These are phyloP conservation scores for Neodidymelliopsis sp. DNA, from an alignment of 2,329 filamentous ascomycete genomes.

Conservation along the genomic window DNA sequence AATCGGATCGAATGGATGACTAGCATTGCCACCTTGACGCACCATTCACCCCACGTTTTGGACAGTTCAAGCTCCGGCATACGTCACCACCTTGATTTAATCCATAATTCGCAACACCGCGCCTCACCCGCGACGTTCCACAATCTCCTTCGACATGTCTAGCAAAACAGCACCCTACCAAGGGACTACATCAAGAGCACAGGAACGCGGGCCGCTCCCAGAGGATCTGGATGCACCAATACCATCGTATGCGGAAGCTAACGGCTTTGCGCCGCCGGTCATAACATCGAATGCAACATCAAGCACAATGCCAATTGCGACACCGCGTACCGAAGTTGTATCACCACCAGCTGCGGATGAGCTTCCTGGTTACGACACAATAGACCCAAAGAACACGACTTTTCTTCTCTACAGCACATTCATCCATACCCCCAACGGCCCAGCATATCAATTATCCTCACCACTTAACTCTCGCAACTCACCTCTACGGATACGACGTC, in stretches of 20 bases:
- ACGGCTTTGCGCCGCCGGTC: conserved; percentile 13
- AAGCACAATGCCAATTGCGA: background rate
- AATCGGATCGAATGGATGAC: conserved; percentile 10
- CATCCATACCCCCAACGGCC: conserved; percentile 25
- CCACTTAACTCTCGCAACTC: conserved; percentile 24
- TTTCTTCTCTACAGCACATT: conserved; percentile 29
- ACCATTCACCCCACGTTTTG: conserved; percentile 9
- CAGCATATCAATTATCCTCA: conserved; percentile 28
- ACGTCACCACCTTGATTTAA: conserved; percentile 10
- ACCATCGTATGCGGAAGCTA: conserved; percentile 19
- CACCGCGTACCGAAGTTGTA: background rate
- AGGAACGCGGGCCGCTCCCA: conserved; percentile 7
- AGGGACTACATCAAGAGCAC: conserved; percentile 13
- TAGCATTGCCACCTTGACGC: conserved; percentile 11
- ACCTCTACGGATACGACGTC: conserved; percentile 27
- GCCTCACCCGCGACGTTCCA: background rate
- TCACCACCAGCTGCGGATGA: conserved; percentile 11
- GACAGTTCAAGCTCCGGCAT: conserved; percentile 7
- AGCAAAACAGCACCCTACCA: conserved; percentile 13
- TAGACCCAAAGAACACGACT: conserved; percentile 24
- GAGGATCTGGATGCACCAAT: conserved; percentile 12
- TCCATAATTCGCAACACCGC: conserved; percentile 2
- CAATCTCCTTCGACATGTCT: conserved; percentile 1
- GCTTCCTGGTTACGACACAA: conserved; percentile 26
- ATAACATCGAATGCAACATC: conserved; percentile 3